phyloP scores from a whole-genome alignment of 208 protist genomes.

The Trypanosoma mega region DNA sequence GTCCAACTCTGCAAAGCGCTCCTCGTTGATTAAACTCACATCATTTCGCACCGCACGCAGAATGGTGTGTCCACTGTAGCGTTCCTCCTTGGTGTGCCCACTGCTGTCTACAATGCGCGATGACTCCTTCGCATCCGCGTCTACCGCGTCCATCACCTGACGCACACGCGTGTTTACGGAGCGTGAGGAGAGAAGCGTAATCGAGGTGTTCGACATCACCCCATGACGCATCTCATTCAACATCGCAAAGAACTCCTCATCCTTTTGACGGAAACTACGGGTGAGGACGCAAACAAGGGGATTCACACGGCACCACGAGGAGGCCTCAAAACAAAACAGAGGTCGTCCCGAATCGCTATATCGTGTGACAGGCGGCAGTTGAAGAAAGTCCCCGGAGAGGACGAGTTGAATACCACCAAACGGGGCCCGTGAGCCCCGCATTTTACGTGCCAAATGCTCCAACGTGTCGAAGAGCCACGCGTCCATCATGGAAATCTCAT shows the following conservation, averaged over 20 bases:
- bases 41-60: slow-evolving; percentile 56
- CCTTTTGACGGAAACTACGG: slow-evolving; percentile 65
- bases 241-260: slow-evolving; percentile 57
- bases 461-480: slow-evolving; percentile 77
- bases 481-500: slow-evolving; percentile 92
- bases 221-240: slow-evolving; percentile 81
- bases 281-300: slow-evolving; percentile 62
- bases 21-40: slow-evolving; percentile 61
- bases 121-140: neutral
- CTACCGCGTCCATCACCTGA: slow-evolving; percentile 22
- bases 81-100: slow-evolving; percentile 16
- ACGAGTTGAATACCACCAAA: slow-evolving; percentile 94
- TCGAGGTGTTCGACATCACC: slow-evolving; percentile 30
- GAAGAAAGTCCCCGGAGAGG: slow-evolving; percentile 91
- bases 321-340: slow-evolving; percentile 78
- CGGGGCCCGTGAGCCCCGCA: slow-evolving; percentile 55
- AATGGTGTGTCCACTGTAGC: slow-evolving; percentile 70
- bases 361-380: slow-evolving; percentile 79
- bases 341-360: slow-evolving; percentile 1
- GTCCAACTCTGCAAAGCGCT: slow-evolving; percentile 51
- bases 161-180: slow-evolving; percentile 28
- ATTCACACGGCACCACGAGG: slow-evolving; percentile 61
- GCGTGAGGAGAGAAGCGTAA: slow-evolving; percentile 41
- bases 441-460: slow-evolving; percentile 65
- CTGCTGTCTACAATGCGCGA: slow-evolving; percentile 14